phyloP scores from a whole-genome alignment of 805 yeast genomes.

The Deakozyma indianensis region DNA sequence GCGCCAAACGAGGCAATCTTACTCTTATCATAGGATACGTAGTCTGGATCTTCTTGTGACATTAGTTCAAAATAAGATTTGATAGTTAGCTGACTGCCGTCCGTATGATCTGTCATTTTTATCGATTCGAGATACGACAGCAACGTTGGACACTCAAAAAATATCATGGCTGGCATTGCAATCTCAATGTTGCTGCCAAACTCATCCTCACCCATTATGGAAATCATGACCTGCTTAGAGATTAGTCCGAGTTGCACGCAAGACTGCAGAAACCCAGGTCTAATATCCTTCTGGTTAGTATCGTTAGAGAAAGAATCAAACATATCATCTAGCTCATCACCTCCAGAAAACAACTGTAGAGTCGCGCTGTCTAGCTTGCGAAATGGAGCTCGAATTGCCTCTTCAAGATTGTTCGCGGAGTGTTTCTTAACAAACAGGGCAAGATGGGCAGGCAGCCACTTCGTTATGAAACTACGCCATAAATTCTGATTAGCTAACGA shows the following conservation, averaged over 20 bases:
- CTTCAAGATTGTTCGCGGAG: conserved; percentile 16
- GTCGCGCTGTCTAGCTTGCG: conserved; percentile 22
- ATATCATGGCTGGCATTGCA: conserved; percentile 17
- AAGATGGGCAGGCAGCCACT: conserved; percentile 17
- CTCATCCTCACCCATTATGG: conserved; percentile 15
- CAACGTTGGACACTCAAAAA: neutral
- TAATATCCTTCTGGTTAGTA: conserved; percentile 30
- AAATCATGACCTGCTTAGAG: conserved; percentile 21
- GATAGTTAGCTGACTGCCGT: neutral
- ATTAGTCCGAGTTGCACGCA: conserved; percentile 28
- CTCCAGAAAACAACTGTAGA: conserved; percentile 24
- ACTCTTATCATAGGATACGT: conserved; percentile 37
- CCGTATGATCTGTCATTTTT: neutral
- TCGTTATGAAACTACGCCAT: conserved; percentile 33
- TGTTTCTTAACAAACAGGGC: conserved; percentile 30
- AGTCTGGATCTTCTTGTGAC: conserved; percentile 29
- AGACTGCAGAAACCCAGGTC: conserved; percentile 37
- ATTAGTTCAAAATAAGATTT: conserved; percentile 5
- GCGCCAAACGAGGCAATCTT: conserved; percentile 35
- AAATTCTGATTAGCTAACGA: conserved; percentile 22
- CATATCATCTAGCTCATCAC: conserved; percentile 31
- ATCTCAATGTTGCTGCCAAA: conserved; percentile 17
- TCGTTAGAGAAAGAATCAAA: conserved; percentile 32
- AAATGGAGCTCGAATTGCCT: conserved; percentile 18
- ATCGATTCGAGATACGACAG: neutral